These are phyloP conservation scores for Eucalyptus viminalis DNA, from an alignment of 345 rosid species.

Conservation along the genomic window DNA sequence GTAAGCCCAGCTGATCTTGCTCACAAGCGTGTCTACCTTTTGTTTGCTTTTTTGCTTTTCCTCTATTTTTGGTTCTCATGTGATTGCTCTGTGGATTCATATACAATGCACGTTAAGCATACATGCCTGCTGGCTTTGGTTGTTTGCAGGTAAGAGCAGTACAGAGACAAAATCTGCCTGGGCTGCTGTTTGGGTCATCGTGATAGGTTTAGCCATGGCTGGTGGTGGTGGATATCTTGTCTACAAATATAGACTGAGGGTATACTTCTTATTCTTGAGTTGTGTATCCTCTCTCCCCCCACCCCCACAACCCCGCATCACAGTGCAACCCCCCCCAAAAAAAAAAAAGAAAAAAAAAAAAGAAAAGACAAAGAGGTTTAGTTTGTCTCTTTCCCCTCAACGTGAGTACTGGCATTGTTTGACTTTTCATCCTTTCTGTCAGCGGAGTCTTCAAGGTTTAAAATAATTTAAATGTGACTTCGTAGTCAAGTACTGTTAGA, in stretches of 20 bases:
- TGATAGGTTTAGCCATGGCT: slow-evolving; percentile 70
- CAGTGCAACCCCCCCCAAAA: background rate
- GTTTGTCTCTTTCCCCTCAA: background rate
- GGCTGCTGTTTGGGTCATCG: slow-evolving; percentile 87
- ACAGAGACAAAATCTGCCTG: slow-evolving; percentile 75
- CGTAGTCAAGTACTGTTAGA: background rate
- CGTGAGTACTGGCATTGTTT: background rate
- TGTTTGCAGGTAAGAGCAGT: slow-evolving; percentile 54
- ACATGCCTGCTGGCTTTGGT: background rate
- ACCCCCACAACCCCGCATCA: background rate
- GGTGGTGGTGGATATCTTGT: slow-evolving; percentile 80
- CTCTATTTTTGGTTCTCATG: background rate
- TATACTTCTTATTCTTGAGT: background rate
- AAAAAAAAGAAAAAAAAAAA: background rate
- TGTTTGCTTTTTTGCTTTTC: background rate
- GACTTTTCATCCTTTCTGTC: background rate
- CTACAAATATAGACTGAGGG: slow-evolving; percentile 25
- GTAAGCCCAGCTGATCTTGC: slow-evolving; percentile 18
- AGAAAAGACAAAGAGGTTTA: background rate
- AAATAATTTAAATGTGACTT: background rate
- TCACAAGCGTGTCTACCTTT: background rate
- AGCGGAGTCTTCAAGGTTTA: background rate
- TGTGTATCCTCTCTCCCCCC: background rate
- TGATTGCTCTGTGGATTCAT: background rate
- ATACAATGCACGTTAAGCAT: background rate